phyloP scores from a whole-genome alignment of 441 rosid species.

The Erodium chrysanthum region DNA sequence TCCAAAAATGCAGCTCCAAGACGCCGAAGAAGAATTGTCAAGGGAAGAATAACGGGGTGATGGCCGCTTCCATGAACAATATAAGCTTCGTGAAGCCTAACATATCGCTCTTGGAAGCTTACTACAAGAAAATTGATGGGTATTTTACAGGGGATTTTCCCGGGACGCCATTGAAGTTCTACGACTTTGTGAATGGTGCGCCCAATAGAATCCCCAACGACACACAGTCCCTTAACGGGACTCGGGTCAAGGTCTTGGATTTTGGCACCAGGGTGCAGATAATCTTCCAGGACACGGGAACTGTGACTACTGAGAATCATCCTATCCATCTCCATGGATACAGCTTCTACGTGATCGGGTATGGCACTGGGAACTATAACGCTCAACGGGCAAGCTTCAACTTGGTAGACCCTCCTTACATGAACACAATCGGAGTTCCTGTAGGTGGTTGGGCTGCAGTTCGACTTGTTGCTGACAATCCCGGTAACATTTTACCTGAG shows the following conservation, averaged over 20 bases:
- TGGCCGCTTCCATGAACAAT: slow-evolving; percentile 86
- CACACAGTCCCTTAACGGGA: slow-evolving; percentile 61
- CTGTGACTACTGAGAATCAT: slow-evolving; percentile 64
- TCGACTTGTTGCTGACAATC: slow-evolving; percentile 68
- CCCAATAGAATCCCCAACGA: slow-evolving; percentile 59
- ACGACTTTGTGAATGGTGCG: slow-evolving; percentile 73
- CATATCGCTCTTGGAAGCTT: slow-evolving; percentile 59
- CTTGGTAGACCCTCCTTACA: slow-evolving; percentile 66
- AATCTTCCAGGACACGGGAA: slow-evolving; percentile 65
- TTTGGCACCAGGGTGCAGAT: slow-evolving; percentile 60
- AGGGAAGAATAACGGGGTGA: slow-evolving; percentile 39
- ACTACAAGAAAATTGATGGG: slow-evolving; percentile 47
- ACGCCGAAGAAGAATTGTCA: slow-evolving; percentile 49
- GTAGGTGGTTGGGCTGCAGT: slow-evolving; percentile 89
- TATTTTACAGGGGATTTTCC: slow-evolving; percentile 64
- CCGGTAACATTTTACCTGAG: slow-evolving; percentile 35
- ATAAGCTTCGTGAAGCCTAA: slow-evolving; percentile 55
- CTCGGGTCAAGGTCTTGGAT: slow-evolving; percentile 53
- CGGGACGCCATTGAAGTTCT: slow-evolving; percentile 46
- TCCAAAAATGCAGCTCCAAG: slow-evolving; percentile 50
- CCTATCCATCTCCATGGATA: slow-evolving; percentile 90
- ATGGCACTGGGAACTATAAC: slow-evolving; percentile 56
- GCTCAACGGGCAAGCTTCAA: slow-evolving; percentile 42
- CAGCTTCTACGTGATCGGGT: slow-evolving; percentile 72
- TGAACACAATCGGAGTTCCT: slow-evolving; percentile 84